A percentile compares a stretch with the other conserved stretches of the same genome.
Conservation (phyloP, 495 filamentous ascomycete genomes). For the Annulohypoxylon bovei region DNA sequence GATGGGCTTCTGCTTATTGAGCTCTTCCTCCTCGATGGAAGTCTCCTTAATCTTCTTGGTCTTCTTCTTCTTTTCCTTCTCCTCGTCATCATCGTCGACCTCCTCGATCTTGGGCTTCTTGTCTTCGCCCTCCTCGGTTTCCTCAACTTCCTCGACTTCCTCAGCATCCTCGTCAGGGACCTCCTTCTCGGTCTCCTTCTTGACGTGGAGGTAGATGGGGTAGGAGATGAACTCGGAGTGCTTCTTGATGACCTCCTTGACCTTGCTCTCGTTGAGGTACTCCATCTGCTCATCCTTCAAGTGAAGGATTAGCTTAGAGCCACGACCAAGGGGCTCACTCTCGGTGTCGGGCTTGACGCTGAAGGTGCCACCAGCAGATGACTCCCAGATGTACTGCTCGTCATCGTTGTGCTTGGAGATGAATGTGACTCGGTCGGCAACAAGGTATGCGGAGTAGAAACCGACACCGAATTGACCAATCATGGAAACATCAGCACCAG, state of each 20-base stretch:
- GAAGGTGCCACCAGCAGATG: conserved; percentile 96
- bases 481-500: conserved; percentile 99
- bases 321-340: conserved; percentile 88
- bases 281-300: conserved; percentile 99
- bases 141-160: conserved; percentile 65
- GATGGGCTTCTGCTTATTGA: conserved; percentile 99
- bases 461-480: conserved; percentile 99
- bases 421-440: conserved; percentile 95
- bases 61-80: conserved; percentile 91
- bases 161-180: conserved; percentile 97
- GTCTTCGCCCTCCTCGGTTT: conserved; percentile 65
- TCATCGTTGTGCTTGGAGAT: conserved; percentile 99
- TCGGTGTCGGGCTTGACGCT: conserved; percentile 91
- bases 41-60: conserved; percentile 99
- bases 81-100: conserved; percentile 80
- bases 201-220: conserved; percentile 99
- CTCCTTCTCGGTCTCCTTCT: conserved; percentile 99
- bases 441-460: conserved; percentile 99
- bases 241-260: conserved; percentile 99
- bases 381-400: conserved; percentile 99
- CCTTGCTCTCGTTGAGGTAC: conserved; percentile 97
- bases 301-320: conserved; percentile 97
- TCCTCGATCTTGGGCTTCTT: conserved; percentile 90
- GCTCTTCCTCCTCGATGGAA: conserved; percentile 98
- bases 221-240: conserved; percentile 99